Evolutionary conservation across 495 filamentous ascomycete species (phyloP).

Genomic region (Neurospora sp.): DNA sequence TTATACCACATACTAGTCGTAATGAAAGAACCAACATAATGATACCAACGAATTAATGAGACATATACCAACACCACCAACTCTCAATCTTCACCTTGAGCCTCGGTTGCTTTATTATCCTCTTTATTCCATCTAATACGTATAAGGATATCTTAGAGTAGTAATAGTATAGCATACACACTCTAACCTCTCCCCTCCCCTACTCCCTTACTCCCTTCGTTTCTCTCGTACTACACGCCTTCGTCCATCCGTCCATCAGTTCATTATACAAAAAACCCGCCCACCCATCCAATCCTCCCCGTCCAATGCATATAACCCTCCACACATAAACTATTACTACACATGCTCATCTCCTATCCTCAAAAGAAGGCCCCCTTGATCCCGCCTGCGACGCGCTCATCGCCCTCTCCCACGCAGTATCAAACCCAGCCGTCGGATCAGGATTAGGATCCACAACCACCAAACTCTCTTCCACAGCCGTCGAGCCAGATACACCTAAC

Average conservation of each 20-base stretch:
- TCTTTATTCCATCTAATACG: not conserved
- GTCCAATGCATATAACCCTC: not conserved
- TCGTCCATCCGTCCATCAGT: too few species aligned
- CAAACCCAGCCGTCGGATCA: constrained; percentile 39
- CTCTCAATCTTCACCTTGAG: not conserved
- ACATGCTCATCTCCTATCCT: not conserved
- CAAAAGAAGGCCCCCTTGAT: not conserved
- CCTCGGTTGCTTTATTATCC: not conserved
- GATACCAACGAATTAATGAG: not conserved
- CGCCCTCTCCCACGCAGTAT: constrained; percentile 58
- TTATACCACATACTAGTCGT: not conserved
- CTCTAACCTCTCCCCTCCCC: not conserved
- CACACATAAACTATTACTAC: not conserved
- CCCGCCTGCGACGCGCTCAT: not conserved
- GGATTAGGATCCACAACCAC: constrained; percentile 34
- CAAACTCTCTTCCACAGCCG: constrained; percentile 27
- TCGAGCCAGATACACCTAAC: not conserved
- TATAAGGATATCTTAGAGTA: not conserved
- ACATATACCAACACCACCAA: not conserved
- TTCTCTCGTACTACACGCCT: too few species aligned
- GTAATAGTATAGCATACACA: not conserved
- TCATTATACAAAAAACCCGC: not conserved
- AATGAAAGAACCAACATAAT: not conserved
- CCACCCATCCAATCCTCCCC: not conserved
- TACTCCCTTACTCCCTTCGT: too few species aligned